These are phyloP conservation scores for Pseudozyma thailandica DNA, from an alignment of 1,284 basidiomycete species.

Conservation along the genomic window DNA sequence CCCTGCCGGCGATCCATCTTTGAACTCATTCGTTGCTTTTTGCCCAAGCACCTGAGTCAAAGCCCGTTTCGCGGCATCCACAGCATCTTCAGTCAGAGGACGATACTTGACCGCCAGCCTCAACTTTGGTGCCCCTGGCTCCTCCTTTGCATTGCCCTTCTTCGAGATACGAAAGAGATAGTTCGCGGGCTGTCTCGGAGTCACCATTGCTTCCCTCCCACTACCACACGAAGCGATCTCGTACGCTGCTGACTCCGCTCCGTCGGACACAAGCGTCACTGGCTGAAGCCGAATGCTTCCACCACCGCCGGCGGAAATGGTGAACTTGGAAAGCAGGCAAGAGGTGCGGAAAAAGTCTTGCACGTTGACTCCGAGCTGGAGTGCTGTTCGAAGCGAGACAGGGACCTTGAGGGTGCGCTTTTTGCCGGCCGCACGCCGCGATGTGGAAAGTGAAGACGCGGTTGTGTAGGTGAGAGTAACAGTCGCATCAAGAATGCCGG, in stretches of 20 bases:
- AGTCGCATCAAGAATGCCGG: constrained; percentile 18
- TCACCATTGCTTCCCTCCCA: constrained; percentile 31
- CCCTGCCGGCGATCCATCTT: constrained; percentile 2
- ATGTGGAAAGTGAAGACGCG: not conserved
- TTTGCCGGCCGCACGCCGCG: constrained; percentile 5
- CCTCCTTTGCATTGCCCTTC: no score
- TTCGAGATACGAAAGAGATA: constrained; percentile 55
- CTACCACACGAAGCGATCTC: constrained; percentile 12
- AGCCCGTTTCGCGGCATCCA: not conserved
- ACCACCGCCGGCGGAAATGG: constrained; percentile 47
- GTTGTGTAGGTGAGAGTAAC: constrained; percentile 41
- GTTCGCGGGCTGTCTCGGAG: constrained; percentile 54
- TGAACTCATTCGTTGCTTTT: not conserved
- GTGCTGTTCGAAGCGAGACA: constrained; percentile 31
- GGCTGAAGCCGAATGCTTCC: constrained; percentile 39
- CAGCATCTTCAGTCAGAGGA: constrained; percentile 51
- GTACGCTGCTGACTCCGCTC: constrained; percentile 2
- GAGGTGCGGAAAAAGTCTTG: constrained; percentile 64
- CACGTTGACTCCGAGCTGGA: constrained; percentile 66
- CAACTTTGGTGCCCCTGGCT: constrained; percentile 5
- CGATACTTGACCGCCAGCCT: constrained; percentile 52
- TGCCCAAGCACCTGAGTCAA: constrained; percentile 10
- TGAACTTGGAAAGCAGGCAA: constrained; percentile 57
- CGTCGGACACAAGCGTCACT: constrained; percentile 33
- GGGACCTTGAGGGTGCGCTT: constrained; percentile 20